These are phyloP conservation scores for Fraxinus pennsylvanica DNA, from an alignment of 257 asterid genomes.

Conservation along the genomic window DNA sequence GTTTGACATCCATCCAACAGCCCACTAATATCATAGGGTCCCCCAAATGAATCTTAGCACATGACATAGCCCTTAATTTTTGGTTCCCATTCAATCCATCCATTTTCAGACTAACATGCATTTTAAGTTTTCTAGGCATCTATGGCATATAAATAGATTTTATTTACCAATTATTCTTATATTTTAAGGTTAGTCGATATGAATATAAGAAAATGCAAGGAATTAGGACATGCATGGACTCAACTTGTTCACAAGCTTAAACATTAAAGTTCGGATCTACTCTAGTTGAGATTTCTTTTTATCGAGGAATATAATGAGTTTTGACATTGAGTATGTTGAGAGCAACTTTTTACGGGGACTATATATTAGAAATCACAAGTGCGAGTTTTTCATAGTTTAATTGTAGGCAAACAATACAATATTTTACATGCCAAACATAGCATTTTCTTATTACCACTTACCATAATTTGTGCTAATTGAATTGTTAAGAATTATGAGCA, in stretches of 20 bases:
- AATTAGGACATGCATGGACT: not conserved
- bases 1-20: slow-evolving; percentile 40
- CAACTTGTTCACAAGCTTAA: not conserved
- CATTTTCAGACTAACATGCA: not conserved
- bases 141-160: not conserved
- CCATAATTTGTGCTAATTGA: too few species aligned
- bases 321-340: too few species aligned
- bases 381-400: too few species aligned
- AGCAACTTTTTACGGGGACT: too few species aligned
- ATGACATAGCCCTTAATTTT: slow-evolving; percentile 26
- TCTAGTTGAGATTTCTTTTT: not conserved
- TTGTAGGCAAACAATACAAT: too few species aligned
- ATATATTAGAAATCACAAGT: too few species aligned
- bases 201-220: not conserved
- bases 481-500: too few species aligned
- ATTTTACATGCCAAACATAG: too few species aligned
- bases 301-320: not conserved
- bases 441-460: too few species aligned
- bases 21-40: slow-evolving; percentile 13
- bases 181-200: not conserved
- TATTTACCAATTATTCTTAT: not conserved
- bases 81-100: slow-evolving; percentile 6
- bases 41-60: slow-evolving; percentile 27
- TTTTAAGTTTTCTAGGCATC: not conserved
- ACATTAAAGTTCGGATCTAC: not conserved